These are phyloP conservation scores for Ustilago tritici DNA, from an alignment of 1,284 basidiomycete genomes.

Conservation along the genomic window DNA sequence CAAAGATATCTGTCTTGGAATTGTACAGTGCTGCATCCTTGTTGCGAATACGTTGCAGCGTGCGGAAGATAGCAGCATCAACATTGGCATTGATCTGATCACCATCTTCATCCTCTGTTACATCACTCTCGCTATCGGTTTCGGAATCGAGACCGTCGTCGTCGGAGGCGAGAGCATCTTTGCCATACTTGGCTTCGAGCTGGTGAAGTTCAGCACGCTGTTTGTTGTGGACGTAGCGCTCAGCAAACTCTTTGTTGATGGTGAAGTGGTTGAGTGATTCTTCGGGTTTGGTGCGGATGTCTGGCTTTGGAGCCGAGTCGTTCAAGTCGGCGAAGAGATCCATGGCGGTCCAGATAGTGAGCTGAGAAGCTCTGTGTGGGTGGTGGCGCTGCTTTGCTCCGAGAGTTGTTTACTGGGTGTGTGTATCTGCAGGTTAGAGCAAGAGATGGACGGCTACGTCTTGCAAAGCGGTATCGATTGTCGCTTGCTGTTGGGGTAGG, in stretches of 20 bases:
- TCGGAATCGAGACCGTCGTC: constrained; percentile 42
- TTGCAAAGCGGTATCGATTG: neutral
- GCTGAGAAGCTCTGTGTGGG: neutral
- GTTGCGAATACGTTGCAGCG: constrained; percentile 84
- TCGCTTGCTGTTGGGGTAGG: neutral
- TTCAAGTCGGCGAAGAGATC: constrained; percentile 34
- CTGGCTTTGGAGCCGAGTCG: constrained; percentile 20
- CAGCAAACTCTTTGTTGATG: constrained; percentile 66
- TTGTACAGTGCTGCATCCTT: constrained; percentile 89
- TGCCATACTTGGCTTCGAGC: constrained; percentile 63
- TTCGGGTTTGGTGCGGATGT: constrained; percentile 46
- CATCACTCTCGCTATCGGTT: constrained; percentile 72
- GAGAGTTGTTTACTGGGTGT: neutral
- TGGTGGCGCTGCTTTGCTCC: constrained; percentile 3
- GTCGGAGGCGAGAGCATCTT: constrained; percentile 35
- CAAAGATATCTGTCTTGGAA: constrained; percentile 68
- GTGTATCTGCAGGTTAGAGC: neutral
- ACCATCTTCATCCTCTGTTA: constrained; percentile 93
- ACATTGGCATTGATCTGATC: constrained; percentile 93
- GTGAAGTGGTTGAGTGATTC: constrained; percentile 55
- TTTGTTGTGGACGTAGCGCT: constrained; percentile 66
- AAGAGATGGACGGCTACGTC: neutral
- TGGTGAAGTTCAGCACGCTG: constrained; percentile 63
- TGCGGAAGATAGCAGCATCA: constrained; percentile 93
- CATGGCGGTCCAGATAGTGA: constrained; percentile 14